Evolutionary conservation across 2,329 filamentous ascomycete genomes (phyloP).

Genomic region (Claviceps lovelessii): DNA sequence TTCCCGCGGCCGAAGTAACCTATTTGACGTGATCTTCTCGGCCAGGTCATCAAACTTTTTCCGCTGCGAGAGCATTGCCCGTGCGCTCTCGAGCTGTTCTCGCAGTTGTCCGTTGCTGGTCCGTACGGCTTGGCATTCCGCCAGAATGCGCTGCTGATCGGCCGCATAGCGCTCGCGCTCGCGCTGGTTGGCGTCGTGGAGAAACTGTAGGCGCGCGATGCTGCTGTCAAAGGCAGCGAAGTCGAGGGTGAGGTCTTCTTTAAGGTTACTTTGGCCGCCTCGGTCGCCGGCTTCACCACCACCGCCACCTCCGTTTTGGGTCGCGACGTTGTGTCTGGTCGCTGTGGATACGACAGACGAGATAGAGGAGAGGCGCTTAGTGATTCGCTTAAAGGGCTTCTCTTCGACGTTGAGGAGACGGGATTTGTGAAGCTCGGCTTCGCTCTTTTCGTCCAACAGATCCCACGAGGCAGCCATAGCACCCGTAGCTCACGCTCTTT

Average conservation of each 20-base stretch:
- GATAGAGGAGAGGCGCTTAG: constrained; percentile 60
- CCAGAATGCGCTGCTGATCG: constrained; percentile 66
- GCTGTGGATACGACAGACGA: constrained; percentile 41
- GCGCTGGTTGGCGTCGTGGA: constrained; percentile 65
- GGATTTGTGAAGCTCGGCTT: constrained; percentile 73
- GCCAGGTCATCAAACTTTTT: constrained; percentile 81
- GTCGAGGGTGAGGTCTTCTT: constrained; percentile 73
- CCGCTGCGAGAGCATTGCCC: constrained; percentile 59
- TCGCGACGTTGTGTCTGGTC: constrained; percentile 9
- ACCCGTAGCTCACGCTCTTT: constrained; percentile 17
- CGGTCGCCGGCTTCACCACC: constrained; percentile 17
- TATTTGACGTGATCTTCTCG: constrained; percentile 71
- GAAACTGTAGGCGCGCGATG: constrained; percentile 76
- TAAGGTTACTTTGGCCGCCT: constrained; percentile 40
- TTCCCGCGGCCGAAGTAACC: constrained; percentile 65
- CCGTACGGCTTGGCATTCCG: constrained; percentile 63
- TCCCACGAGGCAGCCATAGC: constrained; percentile 33
- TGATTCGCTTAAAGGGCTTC: constrained; percentile 79
- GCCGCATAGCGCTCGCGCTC: constrained; percentile 73
- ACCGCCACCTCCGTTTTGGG: constrained; percentile 26
- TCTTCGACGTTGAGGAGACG: constrained; percentile 84
- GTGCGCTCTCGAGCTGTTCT: constrained; percentile 61
- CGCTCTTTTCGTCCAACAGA: constrained; percentile 59
- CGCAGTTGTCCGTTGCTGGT: constrained; percentile 60
- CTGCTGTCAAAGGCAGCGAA: constrained; percentile 78